Evolutionary conservation across 192 early-diverging fungal genomes (phyloP), one percentile per base, ranked within the genome.

Genomic region (Backusella sp.): DNA sequence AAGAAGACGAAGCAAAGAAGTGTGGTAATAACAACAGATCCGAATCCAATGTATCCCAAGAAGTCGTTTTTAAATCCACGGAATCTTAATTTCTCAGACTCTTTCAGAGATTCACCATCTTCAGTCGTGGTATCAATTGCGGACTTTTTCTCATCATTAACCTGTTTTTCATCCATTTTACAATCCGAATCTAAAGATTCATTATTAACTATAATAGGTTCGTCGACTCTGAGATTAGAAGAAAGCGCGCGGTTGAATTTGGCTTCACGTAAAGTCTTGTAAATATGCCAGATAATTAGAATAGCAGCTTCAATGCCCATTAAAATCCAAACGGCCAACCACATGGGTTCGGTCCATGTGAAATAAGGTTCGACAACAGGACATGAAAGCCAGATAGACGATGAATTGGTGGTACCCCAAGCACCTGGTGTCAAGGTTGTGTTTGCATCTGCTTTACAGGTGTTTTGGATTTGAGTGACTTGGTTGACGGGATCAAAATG

Each of bases 1-100:
- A 95, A 78, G 66, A 92, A 84, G 11, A 89, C 84, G n/a, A 94
- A 75, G 84, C 89, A 94, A 21, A 87, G 83, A 30, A 91, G 75
- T 9, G 90, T 91, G 14, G 86, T 86, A 23, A 86, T 41, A 32
- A 90, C 73, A 17, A 84, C 83, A 30, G 87, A 86, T 42, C 77
- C 76, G 68, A 83, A 83, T 3, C 88, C 81, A n/a, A 85, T 70
- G 28, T 74, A 74, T 19, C 94, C 94, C 46, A 88, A 75, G 17
- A 73, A 49, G 77, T 89, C 86, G 65, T 80, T 81, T 34, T 84
- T 76, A 81, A 88, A 95, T 8, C 94, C 94, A 77, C 86, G 87
- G 77, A 94, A 87, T 14, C 83, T 79, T 68, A 91, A 42, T 42
- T 72, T 59, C 19, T 86, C 79, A 59, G 79, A 76, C 70, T 87